A percentile compares a stretch with the other conserved stretches of the same genome.
phyloP scores from a whole-genome alignment of 2,329 filamentous ascomycete species.

The Phaeosphaeriaceae sp. region DNA sequence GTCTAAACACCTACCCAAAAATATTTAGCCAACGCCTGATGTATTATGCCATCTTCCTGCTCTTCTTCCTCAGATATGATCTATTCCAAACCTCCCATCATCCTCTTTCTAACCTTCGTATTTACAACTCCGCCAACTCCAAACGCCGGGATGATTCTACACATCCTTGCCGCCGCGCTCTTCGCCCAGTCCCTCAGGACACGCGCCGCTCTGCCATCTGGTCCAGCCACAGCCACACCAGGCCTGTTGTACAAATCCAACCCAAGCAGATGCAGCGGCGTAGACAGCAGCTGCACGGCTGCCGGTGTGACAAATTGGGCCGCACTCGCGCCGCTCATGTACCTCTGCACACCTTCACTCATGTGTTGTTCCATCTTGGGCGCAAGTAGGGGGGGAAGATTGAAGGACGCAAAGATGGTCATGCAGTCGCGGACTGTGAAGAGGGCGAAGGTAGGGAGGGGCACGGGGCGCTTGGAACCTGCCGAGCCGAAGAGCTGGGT shows the following conservation, averaged over 20 bases:
- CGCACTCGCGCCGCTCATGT: constrained; percentile 57
- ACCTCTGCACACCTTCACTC: constrained; percentile 57
- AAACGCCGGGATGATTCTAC: constrained; percentile 73
- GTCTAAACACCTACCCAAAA: background rate
- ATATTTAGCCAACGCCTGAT: background rate
- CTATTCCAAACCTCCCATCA: constrained; percentile 64
- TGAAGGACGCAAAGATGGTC: constrained; percentile 92
- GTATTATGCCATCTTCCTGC: background rate
- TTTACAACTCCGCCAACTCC: constrained; percentile 90
- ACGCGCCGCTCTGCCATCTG: constrained; percentile 66
- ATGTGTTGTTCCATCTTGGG: constrained; percentile 63
- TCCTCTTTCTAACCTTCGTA: constrained; percentile 67
- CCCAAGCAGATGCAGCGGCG: constrained; percentile 84
- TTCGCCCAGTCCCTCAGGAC: constrained; percentile 79
- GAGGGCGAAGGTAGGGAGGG: constrained; percentile 74
- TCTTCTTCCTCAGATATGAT: background rate
- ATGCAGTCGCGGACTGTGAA: constrained; percentile 85
- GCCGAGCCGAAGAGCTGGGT: constrained; percentile 76
- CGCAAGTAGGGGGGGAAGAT: constrained; percentile 80
- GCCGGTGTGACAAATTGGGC: constrained; percentile 86
- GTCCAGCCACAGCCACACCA: constrained; percentile 57
- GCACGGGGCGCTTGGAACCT: constrained; percentile 61
- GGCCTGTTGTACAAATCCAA: constrained; percentile 84
- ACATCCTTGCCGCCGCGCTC: constrained; percentile 58
- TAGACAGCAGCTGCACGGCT: constrained; percentile 77